Evolutionary conservation across 306 rosid genomes (phyloP), one percentile per base, ranked within the genome.

Genomic region (Acacia crassicarpa): DNA sequence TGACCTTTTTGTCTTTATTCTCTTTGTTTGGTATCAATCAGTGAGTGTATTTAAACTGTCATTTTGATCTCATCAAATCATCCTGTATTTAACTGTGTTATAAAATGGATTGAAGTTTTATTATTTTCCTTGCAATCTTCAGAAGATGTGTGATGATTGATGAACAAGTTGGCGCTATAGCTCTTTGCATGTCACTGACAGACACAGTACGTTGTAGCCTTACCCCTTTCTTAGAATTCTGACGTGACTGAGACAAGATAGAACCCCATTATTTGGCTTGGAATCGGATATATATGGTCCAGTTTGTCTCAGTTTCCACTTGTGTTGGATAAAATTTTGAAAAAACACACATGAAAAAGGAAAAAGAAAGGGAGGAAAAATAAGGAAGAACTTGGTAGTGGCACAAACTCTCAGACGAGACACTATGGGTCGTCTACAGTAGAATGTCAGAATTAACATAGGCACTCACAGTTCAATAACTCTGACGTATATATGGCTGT

Each of bases 221-320:
- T 61, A 49, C 67, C 69, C 85, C 81, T 83, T 82, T 78, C 83
- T 70, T 67, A 23, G 43, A 61, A 83, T 72, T 79, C 68, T 66
- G 85, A 80, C 85, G 6, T 71, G 82, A 78, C 56, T 82, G 87
- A 69, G 93, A 84, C 89, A 79, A 81, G 71, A 87, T 78, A 79
- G 75, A 78, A 44, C 79, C 51, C 62, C 54, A 75, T 75, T 78
- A 70, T 77, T 74, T 79, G 85, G 72, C 85, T 56, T 74, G 86
- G 85, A 83, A 83, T 86, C 86, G 77, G 40, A 51, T 72, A 72
- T 74, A 11, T 72, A 27, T 79, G 67, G 65, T 80, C 85, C 79
- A 54, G 65, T 13, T 72, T 80, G 53, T 86, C 82, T 67, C 76
- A 46, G 8, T 70, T 38, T 75, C 67, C 11, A 69, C 76, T 74